Evolutionary conservation across 75 land plant species (phyloP).

Genomic region (Cryptomeria japonica): DNA sequence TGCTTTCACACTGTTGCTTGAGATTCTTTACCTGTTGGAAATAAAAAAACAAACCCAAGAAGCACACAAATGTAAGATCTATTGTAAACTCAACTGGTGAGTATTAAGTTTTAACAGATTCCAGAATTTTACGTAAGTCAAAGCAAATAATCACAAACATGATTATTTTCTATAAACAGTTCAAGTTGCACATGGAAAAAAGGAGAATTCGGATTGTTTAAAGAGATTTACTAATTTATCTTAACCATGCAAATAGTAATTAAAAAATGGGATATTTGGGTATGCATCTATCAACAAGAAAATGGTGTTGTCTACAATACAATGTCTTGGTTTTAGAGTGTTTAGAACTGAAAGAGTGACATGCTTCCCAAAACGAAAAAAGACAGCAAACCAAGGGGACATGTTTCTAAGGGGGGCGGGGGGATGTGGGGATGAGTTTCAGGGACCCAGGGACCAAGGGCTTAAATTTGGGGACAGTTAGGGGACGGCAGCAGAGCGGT

Average conservation of each 20-base stretch:
- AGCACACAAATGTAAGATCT: neutral
- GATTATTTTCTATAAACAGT: neutral
- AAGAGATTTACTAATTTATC: neutral
- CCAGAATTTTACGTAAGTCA: neutral
- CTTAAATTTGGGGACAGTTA: no score
- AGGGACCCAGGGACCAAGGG: no score
- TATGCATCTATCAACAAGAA: neutral
- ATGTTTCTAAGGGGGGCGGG: no score
- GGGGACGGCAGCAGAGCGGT: no score
- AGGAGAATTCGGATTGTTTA: neutral
- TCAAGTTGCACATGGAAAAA: neutral
- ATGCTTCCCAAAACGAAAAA: neutral
- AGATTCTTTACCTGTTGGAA: slow-evolving; percentile 33
- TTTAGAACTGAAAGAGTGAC: neutral
- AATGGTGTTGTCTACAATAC: neutral
- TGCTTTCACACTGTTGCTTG: slow-evolving; percentile 22
- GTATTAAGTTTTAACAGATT: neutral
- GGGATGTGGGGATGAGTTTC: no score
- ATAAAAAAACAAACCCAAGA: slow-evolving; percentile 2
- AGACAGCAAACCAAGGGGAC: no score
- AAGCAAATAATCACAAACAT: neutral
- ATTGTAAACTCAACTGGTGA: neutral
- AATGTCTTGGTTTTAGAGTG: neutral
- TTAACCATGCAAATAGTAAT: neutral
- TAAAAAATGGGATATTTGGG: neutral